phyloP scores from a whole-genome alignment of 495 filamentous ascomycete species.

The Parmelia sp. region DNA sequence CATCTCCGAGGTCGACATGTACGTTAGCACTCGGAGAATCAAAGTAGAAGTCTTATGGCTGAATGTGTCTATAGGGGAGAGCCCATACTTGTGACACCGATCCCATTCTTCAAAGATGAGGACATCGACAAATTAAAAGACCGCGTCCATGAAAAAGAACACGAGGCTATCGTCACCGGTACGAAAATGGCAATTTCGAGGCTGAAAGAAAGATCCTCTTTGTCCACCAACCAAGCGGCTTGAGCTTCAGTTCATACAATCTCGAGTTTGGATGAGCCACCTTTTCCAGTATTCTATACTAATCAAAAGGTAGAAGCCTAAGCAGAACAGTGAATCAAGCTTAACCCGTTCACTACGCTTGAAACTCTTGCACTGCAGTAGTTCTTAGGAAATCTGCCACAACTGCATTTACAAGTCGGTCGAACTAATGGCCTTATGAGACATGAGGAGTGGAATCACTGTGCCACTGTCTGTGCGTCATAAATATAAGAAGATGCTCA shows the following conservation, averaged over 20 bases:
- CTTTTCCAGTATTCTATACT: no score
- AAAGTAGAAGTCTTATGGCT: neutral
- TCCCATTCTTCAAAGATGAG: neutral
- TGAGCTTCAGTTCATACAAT: neutral
- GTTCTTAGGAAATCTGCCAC: no score
- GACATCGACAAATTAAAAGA: neutral
- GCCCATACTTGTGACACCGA: neutral
- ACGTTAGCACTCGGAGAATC: neutral
- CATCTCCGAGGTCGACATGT: neutral
- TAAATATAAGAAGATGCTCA: neutral
- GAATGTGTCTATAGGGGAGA: neutral
- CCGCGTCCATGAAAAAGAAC: neutral
- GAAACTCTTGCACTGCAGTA: no score
- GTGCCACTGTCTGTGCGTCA: no score
- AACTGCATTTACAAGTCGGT: no score
- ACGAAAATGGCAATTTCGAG: neutral
- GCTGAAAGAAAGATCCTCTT: neutral
- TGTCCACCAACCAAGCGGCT: neutral
- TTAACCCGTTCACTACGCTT: no score
- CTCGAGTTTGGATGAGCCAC: neutral
- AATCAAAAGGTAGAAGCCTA: no score
- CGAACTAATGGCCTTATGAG: no score
- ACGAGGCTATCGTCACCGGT: neutral
- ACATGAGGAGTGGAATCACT: no score
- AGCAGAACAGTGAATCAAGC: no score